Conservation (phyloP, 2,329 filamentous ascomycete genomes). For the Pezizomycotina sp. region DNA sequence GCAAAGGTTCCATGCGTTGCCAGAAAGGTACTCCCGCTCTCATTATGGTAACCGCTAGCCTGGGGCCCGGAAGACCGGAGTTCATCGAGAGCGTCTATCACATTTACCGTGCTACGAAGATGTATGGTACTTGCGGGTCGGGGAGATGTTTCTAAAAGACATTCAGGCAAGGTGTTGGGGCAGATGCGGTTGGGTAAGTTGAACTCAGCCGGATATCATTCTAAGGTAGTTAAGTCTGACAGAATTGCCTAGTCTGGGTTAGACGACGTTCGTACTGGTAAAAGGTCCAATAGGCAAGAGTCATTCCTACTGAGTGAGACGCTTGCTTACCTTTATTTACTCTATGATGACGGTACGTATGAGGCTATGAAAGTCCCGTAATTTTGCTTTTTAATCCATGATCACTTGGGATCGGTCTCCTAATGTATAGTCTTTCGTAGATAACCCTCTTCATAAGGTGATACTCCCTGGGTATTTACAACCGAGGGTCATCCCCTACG, state of each 20-base stretch:
- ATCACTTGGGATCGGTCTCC: background rate
- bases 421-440: slow-evolving; percentile 31
- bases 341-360: slow-evolving; percentile 46
- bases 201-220: slow-evolving; percentile 60
- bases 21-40: slow-evolving; percentile 78
- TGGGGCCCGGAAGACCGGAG: slow-evolving; percentile 91
- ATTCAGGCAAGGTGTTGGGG: slow-evolving; percentile 80
- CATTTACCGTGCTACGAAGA: slow-evolving; percentile 84
- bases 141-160: slow-evolving; percentile 85
- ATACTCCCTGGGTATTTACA: slow-evolving; percentile 80
- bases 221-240: slow-evolving; percentile 30
- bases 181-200: slow-evolving; percentile 85
- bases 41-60: slow-evolving; percentile 68
- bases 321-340: slow-evolving; percentile 81
- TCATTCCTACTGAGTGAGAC: slow-evolving; percentile 97
- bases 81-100: slow-evolving; percentile 96
- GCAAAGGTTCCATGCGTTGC: slow-evolving; percentile 85
- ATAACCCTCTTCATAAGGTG: slow-evolving; percentile 76
- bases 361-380: background rate
- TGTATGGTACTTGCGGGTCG: slow-evolving; percentile 89
- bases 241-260: background rate
- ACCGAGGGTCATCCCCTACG: slow-evolving; percentile 91
- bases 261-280: slow-evolving; percentile 36
- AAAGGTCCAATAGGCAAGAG: slow-evolving; percentile 89
- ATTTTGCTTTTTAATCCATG: background rate